Percentiles rank a stretch among this genome's conserved stretches.
These are phyloP conservation scores for Trichophyton simii DNA, from an alignment of 2,329 filamentous ascomycete genomes.

Conservation along the genomic window DNA sequence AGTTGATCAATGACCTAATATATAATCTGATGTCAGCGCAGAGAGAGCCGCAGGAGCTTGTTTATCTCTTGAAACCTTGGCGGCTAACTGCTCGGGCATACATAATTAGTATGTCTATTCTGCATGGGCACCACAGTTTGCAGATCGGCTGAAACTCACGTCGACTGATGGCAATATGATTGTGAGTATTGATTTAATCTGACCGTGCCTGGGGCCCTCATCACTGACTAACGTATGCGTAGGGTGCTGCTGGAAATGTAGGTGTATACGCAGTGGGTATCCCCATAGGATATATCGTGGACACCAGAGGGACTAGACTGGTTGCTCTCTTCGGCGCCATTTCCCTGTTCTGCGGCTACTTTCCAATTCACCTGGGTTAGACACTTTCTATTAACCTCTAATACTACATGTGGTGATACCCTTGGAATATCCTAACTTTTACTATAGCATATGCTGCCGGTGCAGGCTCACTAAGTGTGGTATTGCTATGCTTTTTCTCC, in stretches of 20 bases:
- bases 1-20: slow-evolving; percentile 11
- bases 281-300: slow-evolving; percentile 76
- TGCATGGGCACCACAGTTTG: slow-evolving; percentile 93
- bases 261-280: slow-evolving; percentile 91
- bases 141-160: slow-evolving; percentile 69
- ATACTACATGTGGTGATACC: not conserved
- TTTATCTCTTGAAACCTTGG: slow-evolving; percentile 3
- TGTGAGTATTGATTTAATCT: slow-evolving; percentile 36
- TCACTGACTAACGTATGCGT: slow-evolving; percentile 20
- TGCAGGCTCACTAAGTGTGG: slow-evolving; percentile 43
- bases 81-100: slow-evolving; percentile 11
- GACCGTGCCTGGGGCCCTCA: not conserved
- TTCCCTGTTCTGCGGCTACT: slow-evolving; percentile 67
- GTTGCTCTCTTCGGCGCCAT: slow-evolving; percentile 64
- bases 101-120: slow-evolving; percentile 78
- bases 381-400: not conserved
- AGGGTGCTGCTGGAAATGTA: slow-evolving; percentile 48
- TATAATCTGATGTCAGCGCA: not conserved
- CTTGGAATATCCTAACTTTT: slow-evolving; percentile 1
- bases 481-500: slow-evolving; percentile 63
- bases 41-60: slow-evolving; percentile 5
- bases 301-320: slow-evolving; percentile 65
- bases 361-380: slow-evolving; percentile 56
- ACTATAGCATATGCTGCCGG: slow-evolving; percentile 58
- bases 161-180: slow-evolving; percentile 92